Base-by-base conservation (phyloP, 73 alveolate genomes). In the Paramecium pentaurelia region DNA sequence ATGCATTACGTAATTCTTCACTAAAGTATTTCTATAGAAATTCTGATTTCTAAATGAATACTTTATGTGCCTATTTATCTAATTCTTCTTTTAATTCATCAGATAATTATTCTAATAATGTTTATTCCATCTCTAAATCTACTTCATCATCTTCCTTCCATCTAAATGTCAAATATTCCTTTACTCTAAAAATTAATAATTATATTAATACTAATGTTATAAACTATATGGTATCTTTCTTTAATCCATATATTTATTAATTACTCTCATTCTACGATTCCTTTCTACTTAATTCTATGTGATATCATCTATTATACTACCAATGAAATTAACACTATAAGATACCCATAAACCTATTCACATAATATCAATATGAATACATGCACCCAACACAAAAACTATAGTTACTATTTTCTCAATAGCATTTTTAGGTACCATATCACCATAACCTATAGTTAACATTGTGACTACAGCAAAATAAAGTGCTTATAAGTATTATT, bases 71-170 rank as follows among this genome's bases (percentile, higher is more conserved):
- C 32, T 77, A 44, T 44, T 77, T 77, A n/a, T 77, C 89, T 42
- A 77, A 77, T 37, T 37, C 64, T n/a, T 77, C 89, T 42, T 77
- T 77, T 10, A 77, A 30, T 40, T 77, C 89, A 77, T 77, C 89
- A 16, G 89, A 77, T 38, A 77, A 77, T 22, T 37, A 42, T 42
- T 77, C 71, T 9, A 77, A 40, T 12, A 77, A 38, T 40, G 40
- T 42, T 77, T 77, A 44, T 38, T 77, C 89, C 38, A 38, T 7
- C 9, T 77, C 42, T 38, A 77, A 20, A 77, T 77, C 89, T 77
- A 77, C 71, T 44, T 77, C 89, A 42, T 77, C 89, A 37, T 77
- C 89, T 18, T 77, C 89, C 25, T 77, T 77, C 71, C 89, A 80
- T 47, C 91, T 38, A 32, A 37, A 80, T 1, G 91, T 77, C 42